phyloP scores from a whole-genome alignment of 2,329 filamentous ascomycete genomes.

The Phaeosphaeriaceae sp. region DNA sequence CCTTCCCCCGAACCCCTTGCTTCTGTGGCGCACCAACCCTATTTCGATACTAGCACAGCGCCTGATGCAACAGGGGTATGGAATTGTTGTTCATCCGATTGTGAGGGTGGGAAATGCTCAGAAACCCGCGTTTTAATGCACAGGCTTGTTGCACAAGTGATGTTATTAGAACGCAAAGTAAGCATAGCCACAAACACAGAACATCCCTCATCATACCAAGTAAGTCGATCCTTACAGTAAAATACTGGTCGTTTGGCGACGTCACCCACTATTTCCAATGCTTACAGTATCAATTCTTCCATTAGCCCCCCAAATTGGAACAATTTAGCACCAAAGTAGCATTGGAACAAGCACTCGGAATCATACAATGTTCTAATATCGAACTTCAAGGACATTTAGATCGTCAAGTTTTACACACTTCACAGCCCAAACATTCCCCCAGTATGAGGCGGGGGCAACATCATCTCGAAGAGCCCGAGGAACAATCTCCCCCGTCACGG shows the following conservation, averaged over 20 bases:
- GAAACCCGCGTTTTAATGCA: constrained; percentile 29
- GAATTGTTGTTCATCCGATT: constrained; percentile 33
- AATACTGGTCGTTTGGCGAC: neutral
- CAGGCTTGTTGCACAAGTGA: constrained; percentile 31
- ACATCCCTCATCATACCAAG: constrained; percentile 22
- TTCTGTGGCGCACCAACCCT: constrained; percentile 18
- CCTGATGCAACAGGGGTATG: constrained; percentile 26
- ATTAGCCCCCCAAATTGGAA: constrained; percentile 22
- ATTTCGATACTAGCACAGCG: constrained; percentile 25
- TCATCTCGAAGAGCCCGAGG: constrained; percentile 27
- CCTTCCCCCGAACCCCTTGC: constrained; percentile 22
- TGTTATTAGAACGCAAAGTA: constrained; percentile 24
- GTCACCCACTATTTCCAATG: neutral
- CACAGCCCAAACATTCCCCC: constrained; percentile 15
- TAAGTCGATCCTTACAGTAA: constrained; percentile 19
- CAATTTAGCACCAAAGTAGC: constrained; percentile 18
- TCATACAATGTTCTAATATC: constrained; percentile 31
- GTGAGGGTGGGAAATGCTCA: constrained; percentile 31
- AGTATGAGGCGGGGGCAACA: constrained; percentile 35
- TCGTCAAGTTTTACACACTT: constrained; percentile 13
- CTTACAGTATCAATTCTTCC: constrained; percentile 11
- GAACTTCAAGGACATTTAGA: constrained; percentile 24
- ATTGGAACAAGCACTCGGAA: constrained; percentile 32
- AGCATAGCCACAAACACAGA: constrained; percentile 26
- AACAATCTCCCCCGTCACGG: constrained; percentile 25